Evolutionary conservation across 1,284 basidiomycete genomes (phyloP), one percentile per base, ranked within the genome.

Genomic region (Volvariella surrecta): DNA sequence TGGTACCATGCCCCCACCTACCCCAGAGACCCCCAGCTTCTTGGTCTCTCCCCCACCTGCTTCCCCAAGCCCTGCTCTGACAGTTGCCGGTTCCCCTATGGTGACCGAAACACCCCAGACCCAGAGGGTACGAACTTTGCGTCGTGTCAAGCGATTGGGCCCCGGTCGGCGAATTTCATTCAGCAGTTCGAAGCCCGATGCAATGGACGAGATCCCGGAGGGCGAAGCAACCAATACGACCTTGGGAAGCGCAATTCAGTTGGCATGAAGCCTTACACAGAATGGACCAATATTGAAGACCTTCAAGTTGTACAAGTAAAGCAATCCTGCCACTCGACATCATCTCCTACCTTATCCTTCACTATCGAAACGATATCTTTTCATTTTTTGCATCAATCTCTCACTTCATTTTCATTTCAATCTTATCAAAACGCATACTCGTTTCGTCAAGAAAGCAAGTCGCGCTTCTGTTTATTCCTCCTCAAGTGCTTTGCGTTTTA

Each of bases 221-320:
- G 56, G 54, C 28, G 62, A 65, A 34, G 59, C 60, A n/a, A 51
- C 54, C 1, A 54, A 54, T 10, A 55, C 51, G 16, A 59, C 54
- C 42, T 49, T 81, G 34, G 78, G 66, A 7, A 79, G 77, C 52
- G 79, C 79, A 15, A 80, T 82, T 58, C 74, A 81, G 54, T 56
- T 81, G 58, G 60, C 64, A 42, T 80, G 47, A 24, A 11, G 24
- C 6, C 24, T 28, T 6, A 6, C 11, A 11, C 11, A 28, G 24
- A 6, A 28, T 6, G 24, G 24, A 28, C 24, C 24, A 28, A 6
- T 6, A 28, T 6, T 6, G 11, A 28, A 11, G 24, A 28, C 11
- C 6, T 28, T 11, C 6, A 28, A 6, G 24, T 28, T 28, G 24
- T 28, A 28, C 24, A 28, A 11, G 6, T 28, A 28, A 6, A 6